These are phyloP conservation scores for Avena atlantica DNA, from an alignment of 176 grass and related monocot species.

Conservation along the genomic window DNA sequence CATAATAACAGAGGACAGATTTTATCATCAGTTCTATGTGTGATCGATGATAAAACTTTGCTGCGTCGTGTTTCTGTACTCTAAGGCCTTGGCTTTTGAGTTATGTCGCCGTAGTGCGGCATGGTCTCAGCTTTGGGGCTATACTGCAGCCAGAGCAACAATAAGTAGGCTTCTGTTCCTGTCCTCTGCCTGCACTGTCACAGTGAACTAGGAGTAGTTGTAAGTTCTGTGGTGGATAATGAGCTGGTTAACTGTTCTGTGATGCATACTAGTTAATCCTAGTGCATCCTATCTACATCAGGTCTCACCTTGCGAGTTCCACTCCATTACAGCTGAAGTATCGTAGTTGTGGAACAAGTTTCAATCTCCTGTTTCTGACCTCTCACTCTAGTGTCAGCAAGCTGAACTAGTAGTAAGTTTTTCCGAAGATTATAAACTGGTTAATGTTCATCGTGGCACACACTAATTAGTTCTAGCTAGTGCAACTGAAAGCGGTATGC, in stretches of 20 bases:
- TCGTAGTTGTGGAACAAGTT: background rate
- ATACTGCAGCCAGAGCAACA: background rate
- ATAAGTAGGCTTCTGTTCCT: background rate
- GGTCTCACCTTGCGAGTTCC: background rate
- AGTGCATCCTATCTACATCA: background rate
- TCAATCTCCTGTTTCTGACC: background rate
- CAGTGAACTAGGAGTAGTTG: background rate
- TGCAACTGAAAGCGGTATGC: background rate
- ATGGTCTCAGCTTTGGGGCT: background rate
- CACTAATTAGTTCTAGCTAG: background rate
- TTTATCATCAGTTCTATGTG: background rate
- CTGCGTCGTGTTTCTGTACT: background rate
- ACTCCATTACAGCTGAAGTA: background rate
- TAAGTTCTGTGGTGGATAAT: background rate
- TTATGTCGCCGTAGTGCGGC: background rate
- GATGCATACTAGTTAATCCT: no score
- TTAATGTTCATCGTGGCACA: background rate
- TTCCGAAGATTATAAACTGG: background rate
- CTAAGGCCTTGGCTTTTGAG: background rate
- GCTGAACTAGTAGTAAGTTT: background rate
- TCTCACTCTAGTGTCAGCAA: background rate
- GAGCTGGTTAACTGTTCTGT: background rate
- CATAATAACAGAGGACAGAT: background rate
- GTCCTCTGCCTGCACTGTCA: background rate
- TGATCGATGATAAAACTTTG: background rate